Base-by-base conservation (phyloP, 2,329 filamentous ascomycete species). In the Fusarium foetens region DNA sequence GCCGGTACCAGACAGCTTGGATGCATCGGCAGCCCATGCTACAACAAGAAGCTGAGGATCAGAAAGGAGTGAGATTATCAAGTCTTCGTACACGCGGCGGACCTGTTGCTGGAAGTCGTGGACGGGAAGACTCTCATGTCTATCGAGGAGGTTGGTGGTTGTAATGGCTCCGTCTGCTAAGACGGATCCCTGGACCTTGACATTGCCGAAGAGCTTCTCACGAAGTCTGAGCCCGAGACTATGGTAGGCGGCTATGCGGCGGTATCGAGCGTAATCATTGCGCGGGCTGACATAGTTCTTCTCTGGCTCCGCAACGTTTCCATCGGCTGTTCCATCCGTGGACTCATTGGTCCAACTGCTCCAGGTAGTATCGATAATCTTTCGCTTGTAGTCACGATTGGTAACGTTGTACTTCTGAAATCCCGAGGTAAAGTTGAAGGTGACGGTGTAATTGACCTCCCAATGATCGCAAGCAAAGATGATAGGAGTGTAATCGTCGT, bases 391-490 rank as follows among this genome's bases (percentile, higher is more conserved):
- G 3, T 72, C 65, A 2, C 70, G 33, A 3, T 70, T n/a, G 0
- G 38, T 41, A 1, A 76, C 25, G 6, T 72, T 27, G 25, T 76
- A 72, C 0, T 42, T 68, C 25, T 76, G 70, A 1, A 74, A 35
- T 1, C 74, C 74, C 0, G 63, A 39, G 0, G 74, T 74, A 7
- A 68, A 76, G 27, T 70, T 68, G 29, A 76, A 51, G 0, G 51
- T 66, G 3, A 74, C 74, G 0, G 70, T 75, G 4, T 76, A 75
- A 1, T 72, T 72, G 3, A 68, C 68, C 33, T 76, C 74, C 33
- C 66, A 76, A 16, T 76, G 74, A 13, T 76, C 74, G 8, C 74
- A 76, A 5, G 68, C 74, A 38, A 76, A 68, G 5, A 75, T 61
- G 0, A 63, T 31, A 0, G 72, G 58, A 1, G 63, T 74, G 17